Base-by-base conservation (phyloP, 1,284 basidiomycete species). In the Heliocybe sulcata region DNA sequence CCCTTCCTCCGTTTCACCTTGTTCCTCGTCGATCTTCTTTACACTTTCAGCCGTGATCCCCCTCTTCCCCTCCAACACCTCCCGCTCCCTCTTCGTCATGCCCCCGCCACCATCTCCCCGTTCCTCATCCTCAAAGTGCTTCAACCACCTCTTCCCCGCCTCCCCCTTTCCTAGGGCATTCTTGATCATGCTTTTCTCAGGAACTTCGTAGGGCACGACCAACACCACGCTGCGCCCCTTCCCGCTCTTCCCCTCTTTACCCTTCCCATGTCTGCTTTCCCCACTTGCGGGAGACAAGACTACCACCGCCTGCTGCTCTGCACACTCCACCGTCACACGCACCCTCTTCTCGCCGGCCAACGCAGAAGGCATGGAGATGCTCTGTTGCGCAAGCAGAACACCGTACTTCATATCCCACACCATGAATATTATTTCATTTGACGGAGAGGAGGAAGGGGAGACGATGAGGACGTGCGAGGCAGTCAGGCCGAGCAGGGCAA, bases 51-150 rank as follows among this genome's bases (percentile, higher is more conserved):
- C 81, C 47, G 74, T 74, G 25, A 78, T 79, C 14, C 74, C 72
- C n/a, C 69, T 75, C 1, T 64, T 71, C 51, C 77, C 76, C 79
- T 31, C 71, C 72, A 58, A 73, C 72, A 58, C 84, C 78, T 16
- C 70, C 72, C 48, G 67, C 62, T 58, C 60, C 20, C 57, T 45
- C 45, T 60, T 60, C 50, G 59, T 63, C 26, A 65, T 35, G 31
- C 53, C 23, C 22, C 22, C 48, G n/a, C 35, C 51, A 14, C 52
- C 35, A 45, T 35, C 20, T 29, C 8, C 20, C 42, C 45, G 27
- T 29, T 35, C 35, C 29, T 6, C 25, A 26, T 52, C 55, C 52
- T 38, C 50, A 29, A 35, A 11, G 14, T 29, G 22, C 47, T 26
- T 29, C 45, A 45, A 11, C 45, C 53, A 29, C 20, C 35, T 27